Conservation (phyloP, 2,329 filamentous ascomycete genomes). For the Paraphaeosphaeria sporulosa region DNA sequence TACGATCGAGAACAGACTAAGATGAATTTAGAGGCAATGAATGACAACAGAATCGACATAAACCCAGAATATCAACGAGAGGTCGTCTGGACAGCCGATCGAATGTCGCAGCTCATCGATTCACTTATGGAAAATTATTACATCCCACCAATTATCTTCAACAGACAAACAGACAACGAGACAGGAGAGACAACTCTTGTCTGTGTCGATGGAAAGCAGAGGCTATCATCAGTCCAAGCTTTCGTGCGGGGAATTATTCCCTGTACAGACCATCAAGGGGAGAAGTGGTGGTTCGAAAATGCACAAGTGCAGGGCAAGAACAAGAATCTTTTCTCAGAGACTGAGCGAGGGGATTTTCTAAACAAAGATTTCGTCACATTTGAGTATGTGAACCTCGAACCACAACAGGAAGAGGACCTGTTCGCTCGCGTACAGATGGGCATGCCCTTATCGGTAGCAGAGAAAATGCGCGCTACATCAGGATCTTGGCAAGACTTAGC, state of each 20-base stretch:
- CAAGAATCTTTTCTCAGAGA: constrained; percentile 45
- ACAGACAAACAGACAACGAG: constrained; percentile 38
- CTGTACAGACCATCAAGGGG: constrained; percentile 50
- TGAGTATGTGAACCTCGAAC: constrained; percentile 51
- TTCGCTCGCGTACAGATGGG: constrained; percentile 59
- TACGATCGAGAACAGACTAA: constrained; percentile 9
- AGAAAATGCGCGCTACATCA: constrained; percentile 56
- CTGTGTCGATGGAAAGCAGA: constrained; percentile 59
- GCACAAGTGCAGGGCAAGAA: constrained; percentile 11
- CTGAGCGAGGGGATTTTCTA: constrained; percentile 48
- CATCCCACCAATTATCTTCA: constrained; percentile 59
- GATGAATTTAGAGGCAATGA: constrained; percentile 26
- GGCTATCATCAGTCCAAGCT: constrained; percentile 54
- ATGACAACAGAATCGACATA: constrained; percentile 45
- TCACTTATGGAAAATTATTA: constrained; percentile 52
- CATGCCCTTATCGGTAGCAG: constrained; percentile 53
- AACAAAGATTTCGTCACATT: constrained; percentile 53
- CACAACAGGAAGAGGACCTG: constrained; percentile 56
- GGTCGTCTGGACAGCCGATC: constrained; percentile 54
- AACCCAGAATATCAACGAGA: constrained; percentile 58
- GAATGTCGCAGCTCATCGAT: constrained; percentile 45
- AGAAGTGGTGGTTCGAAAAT: constrained; percentile 51
- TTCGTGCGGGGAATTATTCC: constrained; percentile 57
- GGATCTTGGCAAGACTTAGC: constrained; percentile 57
- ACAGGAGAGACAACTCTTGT: constrained; percentile 38